Conservation (phyloP, 139 green algal genomes). For the Volvox africanus region DNA sequence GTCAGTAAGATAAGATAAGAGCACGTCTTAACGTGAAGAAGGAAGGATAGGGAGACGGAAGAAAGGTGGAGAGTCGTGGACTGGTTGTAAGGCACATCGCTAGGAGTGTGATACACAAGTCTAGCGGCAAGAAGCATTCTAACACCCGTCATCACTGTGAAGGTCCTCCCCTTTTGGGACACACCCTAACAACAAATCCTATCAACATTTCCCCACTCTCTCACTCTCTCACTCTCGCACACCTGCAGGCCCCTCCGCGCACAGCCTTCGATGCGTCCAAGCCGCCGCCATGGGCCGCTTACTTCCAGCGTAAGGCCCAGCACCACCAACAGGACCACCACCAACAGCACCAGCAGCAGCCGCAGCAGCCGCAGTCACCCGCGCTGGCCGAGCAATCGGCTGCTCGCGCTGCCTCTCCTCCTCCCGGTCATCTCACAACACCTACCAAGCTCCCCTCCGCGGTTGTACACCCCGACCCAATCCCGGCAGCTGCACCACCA, state of each 20-base stretch:
- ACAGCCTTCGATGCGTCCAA: conserved; percentile 27
- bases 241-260: conserved; percentile 15
- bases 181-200: too few relatives aligned
- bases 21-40: neutral
- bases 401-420: neutral
- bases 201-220: too few relatives aligned
- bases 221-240: neutral
- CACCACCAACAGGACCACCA: neutral
- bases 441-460: neutral
- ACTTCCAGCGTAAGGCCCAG: conserved; percentile 26
- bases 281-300: conserved; percentile 6
- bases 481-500: too few relatives aligned
- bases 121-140: too few relatives aligned
- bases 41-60: neutral
- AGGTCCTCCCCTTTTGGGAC: too few relatives aligned
- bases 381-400: neutral
- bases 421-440: neutral
- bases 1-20: neutral
- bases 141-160: too few relatives aligned
- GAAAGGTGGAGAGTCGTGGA: too few relatives aligned
- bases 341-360: conserved; percentile 29
- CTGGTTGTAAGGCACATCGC: too few relatives aligned
- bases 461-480: too few relatives aligned
- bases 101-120: too few relatives aligned
- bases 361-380: neutral